Evolutionary conservation across 805 yeast species (phyloP).

Genomic region (Wickerhamomyces mucosus): DNA sequence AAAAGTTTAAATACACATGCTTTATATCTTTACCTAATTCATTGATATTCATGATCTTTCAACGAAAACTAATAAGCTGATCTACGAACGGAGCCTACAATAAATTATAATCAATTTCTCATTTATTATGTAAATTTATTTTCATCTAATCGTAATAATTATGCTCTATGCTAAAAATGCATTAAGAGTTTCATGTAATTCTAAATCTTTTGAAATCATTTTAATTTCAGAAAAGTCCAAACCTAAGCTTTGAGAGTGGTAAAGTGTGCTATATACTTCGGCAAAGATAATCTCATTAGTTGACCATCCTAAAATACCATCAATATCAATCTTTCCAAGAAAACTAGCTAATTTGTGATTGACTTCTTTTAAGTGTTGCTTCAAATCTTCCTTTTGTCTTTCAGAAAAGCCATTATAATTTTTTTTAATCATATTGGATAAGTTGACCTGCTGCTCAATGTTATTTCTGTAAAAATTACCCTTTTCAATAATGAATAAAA

Average conservation of each 20-base stretch:
- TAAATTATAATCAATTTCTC: too few species aligned
- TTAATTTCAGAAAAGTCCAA: background rate
- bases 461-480: constrained; percentile 56
- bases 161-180: too few species aligned
- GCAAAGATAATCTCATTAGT: constrained; percentile 14
- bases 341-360: background rate
- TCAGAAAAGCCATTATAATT: constrained; percentile 3
- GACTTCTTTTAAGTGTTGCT: constrained; percentile 1
- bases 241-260: background rate
- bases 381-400: constrained; percentile 1
- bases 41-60: too few species aligned
- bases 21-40: too few species aligned
- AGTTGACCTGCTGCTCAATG: constrained; percentile 24
- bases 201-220: background rate
- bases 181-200: background rate
- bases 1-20: too few species aligned
- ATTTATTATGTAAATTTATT: too few species aligned
- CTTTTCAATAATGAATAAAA: constrained; percentile 58
- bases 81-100: too few species aligned
- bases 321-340: constrained; percentile 4
- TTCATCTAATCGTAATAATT: too few species aligned
- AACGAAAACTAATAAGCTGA: too few species aligned
- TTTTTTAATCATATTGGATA: constrained; percentile 14
- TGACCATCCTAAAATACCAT: constrained; percentile 16
- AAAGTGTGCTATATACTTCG: constrained; percentile 3